These are phyloP conservation scores for Huiozyma naganishii DNA, from an alignment of 805 yeast genomes.

Conservation along the genomic window DNA sequence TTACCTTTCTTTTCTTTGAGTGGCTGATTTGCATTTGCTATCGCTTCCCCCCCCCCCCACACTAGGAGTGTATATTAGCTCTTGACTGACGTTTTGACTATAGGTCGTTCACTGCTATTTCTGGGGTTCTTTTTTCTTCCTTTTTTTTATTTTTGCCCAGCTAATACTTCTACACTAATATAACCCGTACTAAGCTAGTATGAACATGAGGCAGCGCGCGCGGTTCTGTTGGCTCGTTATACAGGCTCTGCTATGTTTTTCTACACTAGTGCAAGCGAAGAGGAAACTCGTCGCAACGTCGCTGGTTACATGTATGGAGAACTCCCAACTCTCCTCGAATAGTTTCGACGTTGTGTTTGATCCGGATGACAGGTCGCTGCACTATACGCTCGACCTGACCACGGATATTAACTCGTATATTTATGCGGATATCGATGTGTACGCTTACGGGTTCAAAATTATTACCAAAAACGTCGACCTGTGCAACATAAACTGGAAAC, in stretches of 20 bases:
- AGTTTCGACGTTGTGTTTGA: slow-evolving; percentile 65
- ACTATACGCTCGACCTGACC: slow-evolving; percentile 57
- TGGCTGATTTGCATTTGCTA: no score
- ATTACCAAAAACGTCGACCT: slow-evolving; percentile 48
- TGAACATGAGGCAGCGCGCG: background rate
- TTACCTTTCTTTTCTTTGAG: no score
- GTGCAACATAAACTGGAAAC: slow-evolving; percentile 61
- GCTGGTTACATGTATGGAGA: slow-evolving; percentile 76
- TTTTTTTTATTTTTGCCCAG: no score
- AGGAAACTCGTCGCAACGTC: slow-evolving; percentile 44
- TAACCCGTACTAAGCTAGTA: no score
- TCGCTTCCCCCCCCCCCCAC: no score
- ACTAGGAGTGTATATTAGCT: no score
- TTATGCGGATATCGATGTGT: slow-evolving; percentile 59
- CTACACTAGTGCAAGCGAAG: slow-evolving; percentile 2
- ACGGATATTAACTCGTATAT: slow-evolving; percentile 60
- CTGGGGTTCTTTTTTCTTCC: no score
- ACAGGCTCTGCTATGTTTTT: background rate
- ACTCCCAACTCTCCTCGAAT: slow-evolving; percentile 61
- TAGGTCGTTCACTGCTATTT: no score
- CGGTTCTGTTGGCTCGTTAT: background rate
- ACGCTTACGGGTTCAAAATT: slow-evolving; percentile 76
- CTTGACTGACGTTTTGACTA: no score
- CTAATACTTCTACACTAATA: no score
- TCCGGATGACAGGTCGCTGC: slow-evolving; percentile 58